Percentiles rank a stretch among this genome's conserved stretches.
Conservation (phyloP, 257 asterid genomes). For the Schizonepeta tenuifolia region DNA sequence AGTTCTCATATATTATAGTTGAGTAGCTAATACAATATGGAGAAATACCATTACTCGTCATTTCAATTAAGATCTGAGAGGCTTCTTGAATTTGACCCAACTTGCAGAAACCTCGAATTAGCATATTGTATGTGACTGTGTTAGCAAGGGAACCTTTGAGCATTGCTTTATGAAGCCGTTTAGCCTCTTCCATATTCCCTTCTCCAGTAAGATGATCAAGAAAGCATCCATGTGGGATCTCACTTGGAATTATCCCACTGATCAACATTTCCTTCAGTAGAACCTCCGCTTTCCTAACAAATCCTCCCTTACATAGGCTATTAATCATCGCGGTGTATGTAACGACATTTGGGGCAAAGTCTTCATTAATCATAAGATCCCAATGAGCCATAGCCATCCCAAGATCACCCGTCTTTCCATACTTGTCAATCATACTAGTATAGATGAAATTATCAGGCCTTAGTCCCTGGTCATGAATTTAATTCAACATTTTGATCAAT, state of each 20-base stretch:
- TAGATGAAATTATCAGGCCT: slow-evolving; percentile 70
- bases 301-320: slow-evolving; percentile 69
- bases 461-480: slow-evolving; percentile 62
- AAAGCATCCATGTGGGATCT: slow-evolving; percentile 76
- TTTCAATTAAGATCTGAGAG: slow-evolving; percentile 48
- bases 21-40: slow-evolving; percentile 87
- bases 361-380: slow-evolving; percentile 77
- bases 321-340: slow-evolving; percentile 74
- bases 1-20: slow-evolving; percentile 59
- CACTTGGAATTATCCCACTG: slow-evolving; percentile 66
- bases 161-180: slow-evolving; percentile 63
- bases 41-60: slow-evolving; percentile 54
- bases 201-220: slow-evolving; percentile 70
- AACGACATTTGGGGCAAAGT: slow-evolving; percentile 62
- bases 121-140: slow-evolving; percentile 72
- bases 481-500: slow-evolving; percentile 47
- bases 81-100: slow-evolving; percentile 65
- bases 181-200: slow-evolving; percentile 74
- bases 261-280: slow-evolving; percentile 65
- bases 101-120: slow-evolving; percentile 80
- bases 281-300: slow-evolving; percentile 57
- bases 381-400: slow-evolving; percentile 69
- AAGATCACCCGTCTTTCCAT: slow-evolving; percentile 63
- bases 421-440: slow-evolving; percentile 70
- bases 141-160: slow-evolving; percentile 54